These are phyloP conservation scores for Rhizopogon roseolus DNA, from an alignment of 768 basidiomycete species.

Conservation along the genomic window DNA sequence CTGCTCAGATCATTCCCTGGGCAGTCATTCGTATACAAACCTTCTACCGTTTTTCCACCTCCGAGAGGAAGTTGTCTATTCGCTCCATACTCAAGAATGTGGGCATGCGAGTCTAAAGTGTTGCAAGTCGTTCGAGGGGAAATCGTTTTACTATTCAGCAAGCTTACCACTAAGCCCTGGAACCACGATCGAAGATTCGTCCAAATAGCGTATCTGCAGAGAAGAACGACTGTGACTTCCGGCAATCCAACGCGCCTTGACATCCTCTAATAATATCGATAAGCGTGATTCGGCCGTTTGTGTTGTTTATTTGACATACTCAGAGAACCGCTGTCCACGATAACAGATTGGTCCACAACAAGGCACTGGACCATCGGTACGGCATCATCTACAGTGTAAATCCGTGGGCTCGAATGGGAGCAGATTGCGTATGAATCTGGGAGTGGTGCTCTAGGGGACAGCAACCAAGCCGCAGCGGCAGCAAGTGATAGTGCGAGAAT, in stretches of 20 bases:
- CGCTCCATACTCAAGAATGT: conserved; percentile 76
- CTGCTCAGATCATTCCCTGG: not conserved
- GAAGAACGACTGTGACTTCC: conserved; percentile 17
- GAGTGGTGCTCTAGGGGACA: conserved; percentile 6
- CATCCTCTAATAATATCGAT: conserved; percentile 29
- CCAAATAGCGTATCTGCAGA: conserved; percentile 44
- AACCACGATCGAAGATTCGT: conserved; percentile 55
- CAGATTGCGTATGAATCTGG: conserved; percentile 56
- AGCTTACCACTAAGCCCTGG: conserved; percentile 69
- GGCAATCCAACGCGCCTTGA: conserved; percentile 36
- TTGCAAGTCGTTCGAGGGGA: not conserved
- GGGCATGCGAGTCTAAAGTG: conserved; percentile 68
- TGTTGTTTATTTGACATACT: conserved; percentile 32
- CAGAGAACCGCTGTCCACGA: conserved; percentile 51
- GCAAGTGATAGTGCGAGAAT: conserved; percentile 8
- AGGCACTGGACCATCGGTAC: conserved; percentile 58
- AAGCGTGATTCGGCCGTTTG: not conserved
- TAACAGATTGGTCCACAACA: conserved; percentile 45
- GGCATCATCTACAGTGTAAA: conserved; percentile 65
- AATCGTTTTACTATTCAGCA: not conserved
- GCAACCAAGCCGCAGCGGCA: conserved; percentile 8
- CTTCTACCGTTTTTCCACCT: conserved; percentile 54
- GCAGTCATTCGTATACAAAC: conserved; percentile 22
- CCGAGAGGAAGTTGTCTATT: conserved; percentile 59
- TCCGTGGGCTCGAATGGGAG: conserved; percentile 41